Base-by-base conservation (phyloP, 306 rosid genomes). In the Corylus avellana region DNA sequence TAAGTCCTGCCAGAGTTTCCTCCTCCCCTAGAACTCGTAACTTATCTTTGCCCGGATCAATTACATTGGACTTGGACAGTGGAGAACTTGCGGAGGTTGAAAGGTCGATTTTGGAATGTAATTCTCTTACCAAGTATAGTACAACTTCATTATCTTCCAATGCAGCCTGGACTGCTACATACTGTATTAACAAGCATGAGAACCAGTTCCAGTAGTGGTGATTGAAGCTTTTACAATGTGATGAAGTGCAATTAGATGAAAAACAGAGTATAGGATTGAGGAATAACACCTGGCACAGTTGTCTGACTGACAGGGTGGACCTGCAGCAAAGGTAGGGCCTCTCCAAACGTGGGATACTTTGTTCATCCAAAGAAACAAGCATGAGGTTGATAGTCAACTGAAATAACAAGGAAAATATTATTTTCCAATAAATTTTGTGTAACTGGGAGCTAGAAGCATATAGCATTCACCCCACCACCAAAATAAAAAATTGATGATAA, bases 331-430 rank as follows among this genome's bases (percentile, higher is more conserved):
- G 88, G 76, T 81, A 85, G 54, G 92, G 89, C 75, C 82, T 72
- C 75, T 80, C 78, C 87, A 91, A 84, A 77, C 83, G 81, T 39
- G 91, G 95, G 62, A 83, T 74, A 39, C 57, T 85, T 86, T 85
- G 85, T 80, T 89, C 88, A 84, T 91, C 89, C 46, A 82, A 53
- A 50, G 97, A 86, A 85, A 88, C 86, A 79, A 93, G 87, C 88
- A 73, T 77, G 79, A 93, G 84, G 82, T 73, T 79, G 58, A 84
- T 61, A 37, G 79, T 82, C 76, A 83, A 53, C 98, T 91, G 92
- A 81, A 77, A 86, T 70, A 59, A 62, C 3, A 37, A 25, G 74
- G 46, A 70, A 44, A 55, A 70, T 63, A 72, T 81, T 74, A 78
- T 56, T 10, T 67, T 44, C 72, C 55, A 68, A 76, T 27, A 56